Conservation (phyloP, 1,284 basidiomycete genomes). For the Anthracocystis panici-leucophaei region DNA sequence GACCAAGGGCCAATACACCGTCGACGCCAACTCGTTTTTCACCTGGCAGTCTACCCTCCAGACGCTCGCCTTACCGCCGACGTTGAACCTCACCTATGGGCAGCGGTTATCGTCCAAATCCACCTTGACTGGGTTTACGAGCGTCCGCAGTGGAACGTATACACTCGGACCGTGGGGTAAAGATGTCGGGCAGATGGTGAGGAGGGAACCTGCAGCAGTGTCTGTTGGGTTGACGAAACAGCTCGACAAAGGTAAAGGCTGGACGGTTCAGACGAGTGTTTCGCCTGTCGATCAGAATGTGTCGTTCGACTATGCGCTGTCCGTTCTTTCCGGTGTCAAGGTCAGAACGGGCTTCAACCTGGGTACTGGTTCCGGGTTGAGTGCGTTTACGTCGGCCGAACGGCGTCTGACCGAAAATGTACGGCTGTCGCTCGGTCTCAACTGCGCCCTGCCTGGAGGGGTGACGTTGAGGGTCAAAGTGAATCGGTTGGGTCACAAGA, state of each 20-base stretch:
- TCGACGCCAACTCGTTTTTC: constrained; percentile 70
- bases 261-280: constrained; percentile 58
- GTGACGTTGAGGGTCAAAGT: constrained; percentile 69
- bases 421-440: constrained; percentile 66
- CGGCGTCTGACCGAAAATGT: constrained; percentile 69
- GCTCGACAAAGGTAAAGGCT: constrained; percentile 48
- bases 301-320: constrained; percentile 70
- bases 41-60: constrained; percentile 67
- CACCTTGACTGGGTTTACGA: constrained; percentile 62
- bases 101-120: constrained; percentile 68
- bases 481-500: constrained; percentile 74
- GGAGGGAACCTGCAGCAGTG: constrained; percentile 54
- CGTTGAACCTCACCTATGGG: constrained; percentile 71
- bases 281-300: constrained; percentile 54
- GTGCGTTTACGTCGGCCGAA: constrained; percentile 65
- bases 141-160: constrained; percentile 71
- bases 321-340: constrained; percentile 71
- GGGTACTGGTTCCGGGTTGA: constrained; percentile 63
- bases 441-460: constrained; percentile 63
- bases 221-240: constrained; percentile 62
- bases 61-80: constrained; percentile 68
- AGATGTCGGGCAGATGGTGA: constrained; percentile 23
- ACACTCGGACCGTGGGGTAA: constrained; percentile 71
- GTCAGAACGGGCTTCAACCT: constrained; percentile 70
- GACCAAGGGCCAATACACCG: constrained; percentile 71